Percentiles rank a stretch among this genome's conserved stretches.
Conservation (phyloP, 2,329 filamentous ascomycete species). For the Ophiostoma australiae region DNA sequence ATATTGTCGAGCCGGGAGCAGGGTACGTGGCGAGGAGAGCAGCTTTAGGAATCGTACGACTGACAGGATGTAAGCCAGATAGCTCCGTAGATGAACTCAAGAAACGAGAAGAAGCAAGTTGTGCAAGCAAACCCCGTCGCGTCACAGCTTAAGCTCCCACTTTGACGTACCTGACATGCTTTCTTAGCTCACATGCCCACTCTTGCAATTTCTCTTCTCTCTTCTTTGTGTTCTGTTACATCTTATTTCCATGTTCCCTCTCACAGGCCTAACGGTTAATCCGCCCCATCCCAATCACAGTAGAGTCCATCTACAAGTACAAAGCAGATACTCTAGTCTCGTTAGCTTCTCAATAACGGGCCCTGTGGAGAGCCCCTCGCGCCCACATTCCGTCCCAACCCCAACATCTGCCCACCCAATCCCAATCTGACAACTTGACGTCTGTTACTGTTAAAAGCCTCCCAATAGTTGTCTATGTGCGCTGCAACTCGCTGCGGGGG, state of each 20-base stretch:
- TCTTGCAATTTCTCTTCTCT: not conserved
- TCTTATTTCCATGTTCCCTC: not conserved
- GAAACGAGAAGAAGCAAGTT: not conserved
- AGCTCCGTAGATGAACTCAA: not conserved
- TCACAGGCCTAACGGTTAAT: conserved; percentile 21
- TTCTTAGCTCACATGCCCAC: not conserved
- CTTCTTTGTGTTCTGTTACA: not conserved
- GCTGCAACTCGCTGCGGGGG: not conserved
- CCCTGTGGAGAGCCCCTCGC: not conserved
- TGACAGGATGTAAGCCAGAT: not conserved
- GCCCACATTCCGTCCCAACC: conserved; percentile 7
- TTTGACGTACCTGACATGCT: not conserved
- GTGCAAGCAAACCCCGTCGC: not conserved
- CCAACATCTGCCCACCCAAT: not conserved
- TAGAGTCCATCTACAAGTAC: no score
- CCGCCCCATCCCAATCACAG: conserved; percentile 15
- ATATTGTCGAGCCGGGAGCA: not conserved
- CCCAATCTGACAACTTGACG: not conserved
- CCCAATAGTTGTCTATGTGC: no score
- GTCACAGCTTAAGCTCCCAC: not conserved
- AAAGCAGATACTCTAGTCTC: not conserved
- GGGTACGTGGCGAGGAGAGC: not conserved
- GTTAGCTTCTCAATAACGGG: conserved; percentile 2
- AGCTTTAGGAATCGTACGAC: not conserved
- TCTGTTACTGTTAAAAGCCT: not conserved